Evolutionary conservation across 306 rosid genomes (phyloP), one percentile per base, ranked within the genome.

Genomic region (Begonia loranthoides): DNA sequence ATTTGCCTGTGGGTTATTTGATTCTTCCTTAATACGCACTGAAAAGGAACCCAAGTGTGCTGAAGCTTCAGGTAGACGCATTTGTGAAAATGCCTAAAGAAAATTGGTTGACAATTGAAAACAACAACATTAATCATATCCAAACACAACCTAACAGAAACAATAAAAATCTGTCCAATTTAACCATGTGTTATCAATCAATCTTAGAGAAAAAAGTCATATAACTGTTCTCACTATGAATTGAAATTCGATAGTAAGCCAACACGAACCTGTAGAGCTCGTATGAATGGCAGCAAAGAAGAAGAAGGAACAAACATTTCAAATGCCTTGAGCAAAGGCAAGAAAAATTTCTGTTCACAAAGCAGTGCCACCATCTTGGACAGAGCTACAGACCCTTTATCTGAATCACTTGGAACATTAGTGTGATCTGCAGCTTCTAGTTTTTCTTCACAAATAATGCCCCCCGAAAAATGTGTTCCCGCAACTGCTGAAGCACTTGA

Each of bases 301-400:
- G 94, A 82, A 22, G 97, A 89, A 38, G 97, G 97, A 72, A 89
- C 94, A 76, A 89, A 89, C 97, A 80, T 85, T 64, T 82, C 95
- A 62, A 89, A 89, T 11, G 97, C 95, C 81, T 90, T 85, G 44
- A 85, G 77, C 79, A 89, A 67, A 59, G 97, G 95, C 79, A 80
- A 69, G 68, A 82, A 89, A 59, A 89, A 69, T 45, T 73, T 78
- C 57, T 89, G 95, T 58, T 80, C 92, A 56, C 97, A 89, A 57
- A 85, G 95, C 66, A 89, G 95, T 39, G 90, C 86, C 59, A 89
- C 95, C 97, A 89, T 85, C 87, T 85, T 85, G 60, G 90, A 63
- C 50, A 89, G 81, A 56, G 87, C 76, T 62, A 58, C 77, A 52
- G 79, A 79, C 60, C 79, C 93, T 58, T 89, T 85, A 54, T 74